Percentiles rank a stretch among this genome's conserved stretches.
phyloP scores from a whole-genome alignment of 2,329 filamentous ascomycete species.

The Hymenoscyphus occultus region DNA sequence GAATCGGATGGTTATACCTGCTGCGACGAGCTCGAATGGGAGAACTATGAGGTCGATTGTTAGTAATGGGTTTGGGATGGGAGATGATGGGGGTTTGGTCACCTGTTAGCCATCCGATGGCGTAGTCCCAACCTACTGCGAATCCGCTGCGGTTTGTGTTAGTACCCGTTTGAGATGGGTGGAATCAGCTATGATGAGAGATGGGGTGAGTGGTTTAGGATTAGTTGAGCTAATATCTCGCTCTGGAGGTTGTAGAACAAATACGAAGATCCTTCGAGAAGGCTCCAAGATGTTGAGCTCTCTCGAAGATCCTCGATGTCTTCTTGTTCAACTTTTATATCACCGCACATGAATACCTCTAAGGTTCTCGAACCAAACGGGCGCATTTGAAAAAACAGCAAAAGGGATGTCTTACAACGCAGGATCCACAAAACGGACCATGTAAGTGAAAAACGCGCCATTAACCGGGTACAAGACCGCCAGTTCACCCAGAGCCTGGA shows the following conservation, averaged over 20 bases:
- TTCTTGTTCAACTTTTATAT: too few relatives aligned
- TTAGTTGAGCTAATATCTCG: too few relatives aligned
- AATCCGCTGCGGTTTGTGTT: slow-evolving; percentile 41
- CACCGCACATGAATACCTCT: too few relatives aligned
- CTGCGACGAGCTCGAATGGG: slow-evolving; percentile 54
- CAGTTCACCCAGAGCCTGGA: slow-evolving; percentile 59
- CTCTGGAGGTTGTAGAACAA: too few relatives aligned
- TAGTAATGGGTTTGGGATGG: neutral
- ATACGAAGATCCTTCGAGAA: too few relatives aligned
- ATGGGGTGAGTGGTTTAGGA: too few relatives aligned
- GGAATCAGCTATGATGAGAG: too few relatives aligned
- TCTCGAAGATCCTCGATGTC: too few relatives aligned
- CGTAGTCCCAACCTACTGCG: slow-evolving; percentile 53
- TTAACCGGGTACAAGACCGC: slow-evolving; percentile 59
- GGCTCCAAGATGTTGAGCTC: too few relatives aligned
- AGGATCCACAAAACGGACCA: slow-evolving; percentile 59
- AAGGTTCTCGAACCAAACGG: too few relatives aligned
- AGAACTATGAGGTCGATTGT: slow-evolving; percentile 35
- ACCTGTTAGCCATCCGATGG: slow-evolving; percentile 46
- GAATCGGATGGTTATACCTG: slow-evolving; percentile 51
- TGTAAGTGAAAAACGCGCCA: slow-evolving; percentile 61
- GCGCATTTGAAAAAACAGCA: too few relatives aligned
- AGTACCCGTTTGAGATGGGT: neutral
- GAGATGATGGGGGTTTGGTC: too few relatives aligned
- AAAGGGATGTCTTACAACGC: slow-evolving; percentile 39